Base-by-base conservation (phyloP, 2,329 filamentous ascomycete genomes). In the Stagonosporopsis cucurbitacearum region DNA sequence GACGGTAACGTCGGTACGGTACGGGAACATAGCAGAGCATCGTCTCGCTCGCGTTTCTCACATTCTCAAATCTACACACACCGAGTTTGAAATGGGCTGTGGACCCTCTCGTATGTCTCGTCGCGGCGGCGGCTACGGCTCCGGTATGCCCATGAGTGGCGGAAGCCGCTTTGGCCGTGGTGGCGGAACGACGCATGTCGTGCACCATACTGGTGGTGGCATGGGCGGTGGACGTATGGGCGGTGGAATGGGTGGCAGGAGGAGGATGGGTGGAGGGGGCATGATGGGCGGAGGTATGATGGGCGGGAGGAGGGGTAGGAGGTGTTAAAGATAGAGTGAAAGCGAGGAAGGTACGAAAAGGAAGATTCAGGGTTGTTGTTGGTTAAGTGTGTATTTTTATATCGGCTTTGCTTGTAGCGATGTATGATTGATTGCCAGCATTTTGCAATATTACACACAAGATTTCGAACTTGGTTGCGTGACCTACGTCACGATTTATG, bases 21-120 rank as follows among this genome's bases (percentile, higher is more conserved):
- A 17, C 13, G 36, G 35, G 32, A 23, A 9, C 19, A 17, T 6
- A n/a, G 15, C 11, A 23, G 26, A 13, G 12, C 19, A 43, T 25
- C n/a, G 11, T 39, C 41, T 12, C 35, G n/a, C n/a, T 2, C 39
- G 8, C 17, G 9, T 19, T 39, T 33, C 1, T 13, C 6, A 36
- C 13, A 9, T 20, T 17, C 41, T n/a, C 19, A 41, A 12, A 19
- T 20, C 20, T 26, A 26, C 20, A 32, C 22, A 30, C 17, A 30
- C 20, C 1, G 23, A 30, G 35, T 5, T 23, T 25, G 44, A 54
- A 25, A 54, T 54, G 51, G 51, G 51, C 17, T 54, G 51, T 22
- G 51, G 51, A 39, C 51, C 51, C 7, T 54, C 44, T 20, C 51
- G 51, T 39, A 54, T 54, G 51, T 54, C 51, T 2, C 51, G 51